Evolutionary conservation across 2,329 filamentous ascomycete genomes (phyloP), one percentile per base, ranked within the genome.

Genomic region (Colletotrichum orchidophilum): DNA sequence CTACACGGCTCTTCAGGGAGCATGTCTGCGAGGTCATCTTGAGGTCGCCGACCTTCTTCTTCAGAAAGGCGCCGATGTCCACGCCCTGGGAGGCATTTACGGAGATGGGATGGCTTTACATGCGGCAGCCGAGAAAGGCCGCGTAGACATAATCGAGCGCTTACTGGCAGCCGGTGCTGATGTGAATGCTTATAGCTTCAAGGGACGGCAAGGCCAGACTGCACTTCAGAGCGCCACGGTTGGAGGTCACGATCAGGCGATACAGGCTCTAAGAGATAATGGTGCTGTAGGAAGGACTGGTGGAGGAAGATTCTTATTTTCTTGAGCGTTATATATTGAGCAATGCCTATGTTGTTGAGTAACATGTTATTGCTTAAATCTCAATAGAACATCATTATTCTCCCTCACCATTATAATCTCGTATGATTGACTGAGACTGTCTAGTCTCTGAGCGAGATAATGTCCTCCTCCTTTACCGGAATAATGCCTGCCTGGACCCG

Each of bases 131-230:
- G 13, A 27, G 1, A 5, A 13, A 0, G 63, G 52, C 1, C 66
- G 73, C n/a, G n/a, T 73, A 0, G 42, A 69, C 0, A 50, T 79
- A 11, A 75, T 80, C 1, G 63, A 74, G 9, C 69, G 73, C 33
- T 77, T 84, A 3, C 72, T 83, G 42, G 75, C 76, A 2, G 71
- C 67, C 2, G 82, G 82, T 11, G 82, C 81, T 4, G 68, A 83
- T 15, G 65, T 83, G 18, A 78, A 84, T 66, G 77, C 78, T 11
- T 53, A 24, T 29, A 53, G 26, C 18, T 53, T 13, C 50, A 53
- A 29, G 50, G 18, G 50, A 29, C 24, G 50, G 18, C 27, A 24
- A 53, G 50, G 50, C 3, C 50, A 53, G 13, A 53, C 26, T 29
- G 7, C 50, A 24, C 50, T 53, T 27, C 50, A 53, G 24, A 53